A percentile compares a stretch with the other conserved stretches of the same genome.
Conservation (phyloP, 2,329 filamentous ascomycete genomes). For the Diaporthe eres region DNA sequence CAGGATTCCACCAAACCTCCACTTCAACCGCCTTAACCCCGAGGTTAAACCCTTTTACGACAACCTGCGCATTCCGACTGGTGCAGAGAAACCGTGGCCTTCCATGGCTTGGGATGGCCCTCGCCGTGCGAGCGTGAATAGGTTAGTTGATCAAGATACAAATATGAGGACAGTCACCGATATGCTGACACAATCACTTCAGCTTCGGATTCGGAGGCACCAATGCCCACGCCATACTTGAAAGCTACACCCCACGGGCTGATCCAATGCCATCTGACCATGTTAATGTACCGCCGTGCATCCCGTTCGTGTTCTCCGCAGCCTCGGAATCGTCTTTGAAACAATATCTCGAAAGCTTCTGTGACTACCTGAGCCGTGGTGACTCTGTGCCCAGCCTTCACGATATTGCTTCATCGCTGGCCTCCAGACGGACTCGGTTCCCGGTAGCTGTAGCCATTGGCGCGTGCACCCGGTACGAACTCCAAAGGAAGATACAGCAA, state of each 20-base stretch:
- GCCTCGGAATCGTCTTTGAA: slow-evolving; percentile 37
- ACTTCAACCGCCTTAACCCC: slow-evolving; percentile 52
- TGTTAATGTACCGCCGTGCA: neutral
- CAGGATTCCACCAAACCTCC: slow-evolving; percentile 53
- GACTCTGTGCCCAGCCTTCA: neutral
- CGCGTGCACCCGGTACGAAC: no score
- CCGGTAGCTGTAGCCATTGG: no score
- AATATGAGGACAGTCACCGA: no score
- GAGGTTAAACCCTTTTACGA: slow-evolving; percentile 49
- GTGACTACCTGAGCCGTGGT: neutral
- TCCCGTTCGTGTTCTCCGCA: slow-evolving; percentile 49
- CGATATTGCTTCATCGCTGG: neutral
- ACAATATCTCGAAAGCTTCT: neutral
- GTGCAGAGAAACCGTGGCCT: slow-evolving; percentile 24
- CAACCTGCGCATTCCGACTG: neutral
- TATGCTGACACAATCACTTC: neutral
- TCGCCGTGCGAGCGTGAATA: slow-evolving; percentile 30
- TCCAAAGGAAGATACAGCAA: neutral
- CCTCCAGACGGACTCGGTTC: no score
- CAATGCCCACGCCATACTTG: slow-evolving; percentile 30
- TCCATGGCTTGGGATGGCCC: neutral
- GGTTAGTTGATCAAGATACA: neutral
- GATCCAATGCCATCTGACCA: neutral
- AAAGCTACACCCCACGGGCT: slow-evolving; percentile 2
- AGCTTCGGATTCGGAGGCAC: slow-evolving; percentile 45